Base-by-base conservation (phyloP, 257 asterid species). In the Fraxinus pennsylvanica region DNA sequence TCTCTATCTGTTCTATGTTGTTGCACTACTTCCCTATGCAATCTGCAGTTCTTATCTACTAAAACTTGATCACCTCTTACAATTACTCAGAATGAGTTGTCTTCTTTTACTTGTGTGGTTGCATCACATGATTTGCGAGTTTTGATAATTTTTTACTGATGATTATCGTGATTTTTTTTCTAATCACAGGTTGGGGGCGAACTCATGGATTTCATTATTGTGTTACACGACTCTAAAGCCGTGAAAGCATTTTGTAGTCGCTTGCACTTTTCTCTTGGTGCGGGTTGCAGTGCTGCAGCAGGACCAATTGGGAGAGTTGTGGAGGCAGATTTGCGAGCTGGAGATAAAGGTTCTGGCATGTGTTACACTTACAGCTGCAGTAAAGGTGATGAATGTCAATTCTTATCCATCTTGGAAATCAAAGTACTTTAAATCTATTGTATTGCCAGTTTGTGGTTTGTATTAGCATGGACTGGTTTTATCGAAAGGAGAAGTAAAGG, bases 211-310 rank as follows among this genome's bases (percentile, higher is more conserved):
- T 92, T 96, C 93, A 92, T 96, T 66, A 85, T 96, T 83, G 99
- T 96, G 84, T 85, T 96, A 69, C 99, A 90, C 79, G 96, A 94
- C 82, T 74, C 87, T 50, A 91, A 88, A 80, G 98, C 97, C 65
- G 99, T 96, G 82, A 93, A 91, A 82, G 92, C 99, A 68, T 96
- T 96, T 83, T 96, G 97, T 85, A 92, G 97, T 72, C 97, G 97
- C 82, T 84, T 96, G 97, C 99, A 96, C 83, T 93, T 93, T 85
- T 93, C 99, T 85, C 95, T 96, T 73, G 99, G 99, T 74, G 99
- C 99, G 25, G 99, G 99, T 75, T 93, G 97, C 85, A 96, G 98
- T 89, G 99, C 96, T 84, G 97, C 98, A 65, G 99, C 97, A 52
- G 98, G 99, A 76, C 98, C 99, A 54, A 22, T 94, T 78, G 99